Evolutionary conservation across 1,139 yeast species (phyloP).

Genomic region (Geotrichum aggregatum): DNA sequence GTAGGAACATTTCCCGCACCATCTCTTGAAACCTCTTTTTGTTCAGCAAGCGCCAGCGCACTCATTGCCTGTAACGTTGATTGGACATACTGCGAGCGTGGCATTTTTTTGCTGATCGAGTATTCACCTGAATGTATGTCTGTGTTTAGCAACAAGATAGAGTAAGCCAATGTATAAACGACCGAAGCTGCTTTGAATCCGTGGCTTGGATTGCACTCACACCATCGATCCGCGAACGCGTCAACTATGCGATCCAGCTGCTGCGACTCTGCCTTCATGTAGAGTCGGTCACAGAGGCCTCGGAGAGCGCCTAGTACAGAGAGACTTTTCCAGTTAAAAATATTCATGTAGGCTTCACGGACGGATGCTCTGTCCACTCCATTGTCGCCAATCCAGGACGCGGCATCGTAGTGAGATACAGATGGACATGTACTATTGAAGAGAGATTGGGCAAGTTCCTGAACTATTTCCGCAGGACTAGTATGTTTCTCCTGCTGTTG

Average conservation of each 20-base stretch:
- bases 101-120: conserved; percentile 37
- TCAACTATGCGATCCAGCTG: conserved; percentile 73
- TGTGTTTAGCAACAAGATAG: conserved; percentile 63
- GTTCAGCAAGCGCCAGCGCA: neutral
- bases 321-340: conserved; percentile 35
- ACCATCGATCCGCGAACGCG: conserved; percentile 68
- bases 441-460: conserved; percentile 16
- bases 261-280: conserved; percentile 79
- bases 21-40: neutral
- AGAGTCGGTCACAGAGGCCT: conserved; percentile 57
- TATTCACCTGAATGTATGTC: conserved; percentile 39
- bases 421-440: conserved; percentile 13
- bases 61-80: conserved; percentile 28
- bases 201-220: conserved; percentile 45
- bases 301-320: conserved; percentile 51
- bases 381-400: conserved; percentile 36
- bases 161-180: conserved; percentile 69
- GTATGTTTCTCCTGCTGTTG: neutral
- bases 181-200: conserved; percentile 56
- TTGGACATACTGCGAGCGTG: conserved; percentile 33
- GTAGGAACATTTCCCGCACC: neutral
- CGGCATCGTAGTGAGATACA: conserved; percentile 26
- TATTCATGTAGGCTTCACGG: conserved; percentile 31
- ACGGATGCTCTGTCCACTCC: conserved; percentile 28
- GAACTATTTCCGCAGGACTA: conserved; percentile 4